Conservation (phyloP, 139 green algal species). For the Haematococcus lacustris region DNA sequence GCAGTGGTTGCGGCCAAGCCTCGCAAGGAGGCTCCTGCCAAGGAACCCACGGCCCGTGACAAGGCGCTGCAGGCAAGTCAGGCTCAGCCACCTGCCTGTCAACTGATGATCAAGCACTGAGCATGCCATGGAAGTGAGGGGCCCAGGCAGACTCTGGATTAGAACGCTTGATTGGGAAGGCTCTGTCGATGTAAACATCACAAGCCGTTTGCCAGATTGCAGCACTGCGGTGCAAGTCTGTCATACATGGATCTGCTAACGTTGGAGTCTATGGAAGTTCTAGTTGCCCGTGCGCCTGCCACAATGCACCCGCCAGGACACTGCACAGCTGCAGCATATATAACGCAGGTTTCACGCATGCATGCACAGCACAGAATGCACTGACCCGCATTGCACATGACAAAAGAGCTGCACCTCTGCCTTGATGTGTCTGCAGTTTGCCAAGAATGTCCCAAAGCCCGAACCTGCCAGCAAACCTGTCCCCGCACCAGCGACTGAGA, state of each 20-base stretch:
- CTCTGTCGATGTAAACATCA: not conserved
- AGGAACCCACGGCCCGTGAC: constrained; percentile 27
- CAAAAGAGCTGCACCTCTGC: too few relatives aligned
- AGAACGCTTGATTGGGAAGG: not conserved
- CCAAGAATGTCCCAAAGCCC: constrained; percentile 39
- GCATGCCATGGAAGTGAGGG: not conserved
- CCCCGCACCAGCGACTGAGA: not conserved
- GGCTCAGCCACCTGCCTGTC: not conserved
- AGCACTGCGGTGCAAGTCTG: not conserved
- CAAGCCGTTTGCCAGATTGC: not conserved
- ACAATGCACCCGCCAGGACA: not conserved
- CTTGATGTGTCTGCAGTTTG: too few relatives aligned
- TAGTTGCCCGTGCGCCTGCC: not conserved
- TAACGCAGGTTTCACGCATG: not conserved
- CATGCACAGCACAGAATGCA: too few relatives aligned
- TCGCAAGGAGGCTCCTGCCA: constrained; percentile 11
- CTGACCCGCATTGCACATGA: too few relatives aligned
- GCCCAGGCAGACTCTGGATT: too few relatives aligned
- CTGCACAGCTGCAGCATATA: too few relatives aligned
- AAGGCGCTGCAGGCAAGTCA: constrained; percentile 16
- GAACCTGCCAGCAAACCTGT: constrained; percentile 8
- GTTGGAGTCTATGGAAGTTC: not conserved
- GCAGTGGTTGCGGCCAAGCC: not conserved
- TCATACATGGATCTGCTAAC: not conserved
- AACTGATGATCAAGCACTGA: not conserved